phyloP scores from a whole-genome alignment of 257 asterid species.

The Parsonsia alboflavescens region DNA sequence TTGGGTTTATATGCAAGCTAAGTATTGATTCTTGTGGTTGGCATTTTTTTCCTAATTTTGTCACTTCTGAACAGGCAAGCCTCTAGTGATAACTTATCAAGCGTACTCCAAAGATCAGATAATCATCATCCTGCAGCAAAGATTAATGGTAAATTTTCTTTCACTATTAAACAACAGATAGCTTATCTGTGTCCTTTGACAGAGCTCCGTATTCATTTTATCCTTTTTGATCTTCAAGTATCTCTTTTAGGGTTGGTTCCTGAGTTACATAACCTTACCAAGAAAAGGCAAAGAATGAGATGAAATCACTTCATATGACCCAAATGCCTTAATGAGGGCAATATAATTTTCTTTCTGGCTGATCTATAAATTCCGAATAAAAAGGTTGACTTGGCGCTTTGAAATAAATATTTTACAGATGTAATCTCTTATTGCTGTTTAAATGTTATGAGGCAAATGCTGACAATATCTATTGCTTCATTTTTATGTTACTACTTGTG shows the following conservation, averaged over 20 bases:
- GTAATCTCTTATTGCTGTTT: neutral
- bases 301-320: neutral
- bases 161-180: neutral
- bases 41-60: slow-evolving; percentile 7
- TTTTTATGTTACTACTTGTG: neutral
- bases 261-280: neutral
- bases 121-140: slow-evolving; percentile 67
- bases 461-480: neutral
- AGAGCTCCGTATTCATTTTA: neutral
- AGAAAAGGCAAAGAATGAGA: neutral
- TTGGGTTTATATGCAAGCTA: neutral
- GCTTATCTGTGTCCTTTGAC: neutral
- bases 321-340: neutral
- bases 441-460: neutral
- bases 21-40: slow-evolving; percentile 3
- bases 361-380: neutral
- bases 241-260: neutral
- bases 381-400: neutral
- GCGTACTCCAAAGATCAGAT: slow-evolving; percentile 96
- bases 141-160: slow-evolving; percentile 53
- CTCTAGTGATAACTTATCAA: slow-evolving; percentile 75
- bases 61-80: slow-evolving; percentile 61
- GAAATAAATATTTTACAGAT: neutral
- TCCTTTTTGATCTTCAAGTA: neutral
- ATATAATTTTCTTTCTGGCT: neutral